Evolutionary conservation across 2,329 filamentous ascomycete species (phyloP).

Genomic region (Zelopaecilomyces penicillatus): DNA sequence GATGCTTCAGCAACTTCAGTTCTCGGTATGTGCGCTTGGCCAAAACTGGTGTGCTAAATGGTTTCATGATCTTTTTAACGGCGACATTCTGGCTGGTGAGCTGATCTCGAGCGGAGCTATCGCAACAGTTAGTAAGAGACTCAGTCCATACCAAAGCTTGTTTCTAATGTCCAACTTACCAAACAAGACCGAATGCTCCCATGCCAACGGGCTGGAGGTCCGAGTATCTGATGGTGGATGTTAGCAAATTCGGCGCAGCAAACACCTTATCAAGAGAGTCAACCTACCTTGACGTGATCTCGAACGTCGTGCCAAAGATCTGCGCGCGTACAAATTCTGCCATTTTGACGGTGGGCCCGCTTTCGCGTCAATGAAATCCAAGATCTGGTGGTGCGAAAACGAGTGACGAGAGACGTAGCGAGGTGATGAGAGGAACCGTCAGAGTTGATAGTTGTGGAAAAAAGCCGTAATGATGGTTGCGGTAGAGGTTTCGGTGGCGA

Average conservation of each 20-base stretch:
- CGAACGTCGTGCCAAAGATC: constrained; percentile 98
- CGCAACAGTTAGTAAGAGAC: constrained; percentile 1
- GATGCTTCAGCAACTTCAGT: constrained; percentile 92
- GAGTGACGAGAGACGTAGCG: constrained; percentile 4
- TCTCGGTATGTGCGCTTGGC: constrained; percentile 97
- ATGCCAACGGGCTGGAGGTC: constrained; percentile 98
- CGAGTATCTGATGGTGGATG: constrained; percentile 62
- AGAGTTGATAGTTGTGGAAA: background rate
- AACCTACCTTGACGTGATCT: constrained; percentile 91
- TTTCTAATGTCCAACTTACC: constrained; percentile 46
- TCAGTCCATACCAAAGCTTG: constrained; percentile 1
- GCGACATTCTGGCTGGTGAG: constrained; percentile 94
- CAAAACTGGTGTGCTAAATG: constrained; percentile 96
- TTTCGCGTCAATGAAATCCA: constrained; percentile 10
- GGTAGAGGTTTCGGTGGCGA: background rate
- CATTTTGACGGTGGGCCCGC: constrained; percentile 51
- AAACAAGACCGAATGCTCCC: constrained; percentile 97
- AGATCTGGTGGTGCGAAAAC: constrained; percentile 8
- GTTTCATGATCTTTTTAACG: constrained; percentile 99
- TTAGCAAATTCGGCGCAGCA: background rate
- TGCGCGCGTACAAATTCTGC: constrained; percentile 98
- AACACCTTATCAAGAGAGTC: background rate
- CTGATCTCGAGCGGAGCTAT: constrained; percentile 91
- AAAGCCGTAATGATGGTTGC: background rate
- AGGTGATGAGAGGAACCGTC: background rate